phyloP scores from a whole-genome alignment of 176 grass and related monocot species.

The Melocanna baccifera region DNA sequence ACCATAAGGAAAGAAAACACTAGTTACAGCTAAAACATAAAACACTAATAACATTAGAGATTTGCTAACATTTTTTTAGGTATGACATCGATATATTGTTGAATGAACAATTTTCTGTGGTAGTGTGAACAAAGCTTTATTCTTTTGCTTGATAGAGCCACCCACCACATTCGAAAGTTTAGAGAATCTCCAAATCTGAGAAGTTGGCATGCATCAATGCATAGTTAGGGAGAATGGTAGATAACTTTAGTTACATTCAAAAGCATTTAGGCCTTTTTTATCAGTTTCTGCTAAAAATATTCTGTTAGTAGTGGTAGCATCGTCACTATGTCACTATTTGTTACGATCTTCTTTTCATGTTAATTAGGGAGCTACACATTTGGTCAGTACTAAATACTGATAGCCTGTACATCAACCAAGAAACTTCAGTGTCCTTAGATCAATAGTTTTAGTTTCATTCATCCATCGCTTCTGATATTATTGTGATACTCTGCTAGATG shows the following conservation, averaged over 20 bases:
- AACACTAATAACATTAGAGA: background rate
- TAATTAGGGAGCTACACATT: conserved; percentile 1
- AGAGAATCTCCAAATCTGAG: background rate
- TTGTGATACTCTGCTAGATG: background rate
- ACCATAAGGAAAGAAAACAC: background rate
- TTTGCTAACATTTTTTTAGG: background rate
- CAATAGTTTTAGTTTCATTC: background rate
- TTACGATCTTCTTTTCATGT: background rate
- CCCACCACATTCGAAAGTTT: background rate
- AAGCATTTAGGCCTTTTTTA: background rate
- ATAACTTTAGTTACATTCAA: background rate
- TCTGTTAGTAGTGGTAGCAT: background rate
- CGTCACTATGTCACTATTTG: background rate
- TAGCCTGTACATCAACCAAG: background rate
- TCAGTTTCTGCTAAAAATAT: conserved; percentile 2
- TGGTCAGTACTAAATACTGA: background rate
- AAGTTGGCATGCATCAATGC: background rate
- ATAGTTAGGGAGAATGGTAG: background rate
- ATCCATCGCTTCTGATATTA: background rate
- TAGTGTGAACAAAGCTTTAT: background rate
- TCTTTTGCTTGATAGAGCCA: background rate
- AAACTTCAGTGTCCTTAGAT: background rate
- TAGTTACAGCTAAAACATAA: background rate
- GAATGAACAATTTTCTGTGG: background rate
- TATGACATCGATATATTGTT: background rate